Evolutionary conservation across 306 rosid genomes (phyloP), one percentile per base, ranked within the genome.

Genomic region (Cucumis sativus): DNA sequence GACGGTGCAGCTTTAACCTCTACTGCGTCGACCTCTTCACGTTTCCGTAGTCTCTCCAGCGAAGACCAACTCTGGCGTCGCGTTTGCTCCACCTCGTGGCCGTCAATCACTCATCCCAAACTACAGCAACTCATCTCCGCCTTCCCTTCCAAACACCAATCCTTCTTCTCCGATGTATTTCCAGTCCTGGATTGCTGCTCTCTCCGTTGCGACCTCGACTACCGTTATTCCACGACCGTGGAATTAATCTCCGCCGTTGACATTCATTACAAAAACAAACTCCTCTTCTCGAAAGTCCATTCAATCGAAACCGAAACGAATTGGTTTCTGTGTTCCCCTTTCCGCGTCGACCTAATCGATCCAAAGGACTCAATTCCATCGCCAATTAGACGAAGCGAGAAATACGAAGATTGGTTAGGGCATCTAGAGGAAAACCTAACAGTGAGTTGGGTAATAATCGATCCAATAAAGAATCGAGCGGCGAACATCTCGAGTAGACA

Each of bases 391-490:
- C 77, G 86, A 41, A 69, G 45, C 16, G 79, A 59, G 3, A 80
- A 65, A 23, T 75, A 77, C 64, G 81, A 69, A 20, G 79, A 75
- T 8, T 87, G 86, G 83, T 71, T 89, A 2, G 74, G 62, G 2
- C 81, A 88, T 73, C 63, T 92, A 1, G 84, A 88, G 67, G 84
- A 95, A 15, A 88, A 86, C 49, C 35, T 95, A 23, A 78, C 30
- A 0, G 33, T 92, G 64, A 95, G 93, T 80, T 95, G 99, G 99
- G 87, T 95, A 59, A 35, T 90, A 0, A 89, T 95, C 75, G 92
- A 89, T 79, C 92, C 90, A 13, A 47, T 77, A 37, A 64, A 77
- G 23, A 84, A 88, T 1, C 82, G 97, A 0, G 83, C 99, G 4
- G 92, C 78, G 16, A 92, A 95, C 68, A 1, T 92, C 0, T 92